Conservation (phyloP, 2,329 filamentous ascomycete genomes). For the Fusarium compactum region DNA sequence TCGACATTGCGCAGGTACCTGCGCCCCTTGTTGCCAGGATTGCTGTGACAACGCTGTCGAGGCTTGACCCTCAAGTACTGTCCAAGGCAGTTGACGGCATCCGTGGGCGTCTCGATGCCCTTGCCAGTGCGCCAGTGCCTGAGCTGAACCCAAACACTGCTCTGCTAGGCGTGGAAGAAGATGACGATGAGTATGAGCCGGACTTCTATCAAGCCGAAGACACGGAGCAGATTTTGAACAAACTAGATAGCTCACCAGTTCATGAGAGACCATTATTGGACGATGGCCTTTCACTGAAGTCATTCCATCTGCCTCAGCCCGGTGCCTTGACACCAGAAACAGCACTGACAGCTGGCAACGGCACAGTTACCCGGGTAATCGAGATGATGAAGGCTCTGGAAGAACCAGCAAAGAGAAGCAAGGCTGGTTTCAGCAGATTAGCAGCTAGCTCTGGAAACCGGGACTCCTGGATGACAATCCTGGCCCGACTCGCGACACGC, state of each 20-base stretch:
- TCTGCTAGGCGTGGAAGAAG: slow-evolving; percentile 77
- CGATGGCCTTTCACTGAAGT: slow-evolving; percentile 72
- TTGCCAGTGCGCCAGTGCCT: slow-evolving; percentile 60
- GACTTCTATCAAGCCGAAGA: slow-evolving; percentile 84
- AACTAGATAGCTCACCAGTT: slow-evolving; percentile 76
- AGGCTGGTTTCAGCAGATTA: slow-evolving; percentile 83
- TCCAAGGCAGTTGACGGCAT: slow-evolving; percentile 78
- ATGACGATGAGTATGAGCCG: slow-evolving; percentile 90
- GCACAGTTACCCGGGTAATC: slow-evolving; percentile 82
- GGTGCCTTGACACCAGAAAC: slow-evolving; percentile 78
- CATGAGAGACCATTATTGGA: slow-evolving; percentile 53
- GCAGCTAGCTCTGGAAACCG: slow-evolving; percentile 86
- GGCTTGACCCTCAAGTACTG: slow-evolving; percentile 76
- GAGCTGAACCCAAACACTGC: slow-evolving; percentile 69
- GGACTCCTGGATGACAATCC: slow-evolving; percentile 91
- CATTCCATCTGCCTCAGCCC: slow-evolving; percentile 84
- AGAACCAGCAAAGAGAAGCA: slow-evolving; percentile 71
- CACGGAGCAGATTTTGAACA: slow-evolving; percentile 81
- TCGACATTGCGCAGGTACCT: slow-evolving; percentile 86
- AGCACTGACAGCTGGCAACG: slow-evolving; percentile 78
- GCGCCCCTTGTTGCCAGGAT: slow-evolving; percentile 82
- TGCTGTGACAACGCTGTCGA: slow-evolving; percentile 80
- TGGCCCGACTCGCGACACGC: slow-evolving; percentile 86
- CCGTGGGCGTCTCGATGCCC: slow-evolving; percentile 61
- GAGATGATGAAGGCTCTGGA: slow-evolving; percentile 80